Conservation (phyloP, 345 rosid species). For the Psidium guajava region DNA sequence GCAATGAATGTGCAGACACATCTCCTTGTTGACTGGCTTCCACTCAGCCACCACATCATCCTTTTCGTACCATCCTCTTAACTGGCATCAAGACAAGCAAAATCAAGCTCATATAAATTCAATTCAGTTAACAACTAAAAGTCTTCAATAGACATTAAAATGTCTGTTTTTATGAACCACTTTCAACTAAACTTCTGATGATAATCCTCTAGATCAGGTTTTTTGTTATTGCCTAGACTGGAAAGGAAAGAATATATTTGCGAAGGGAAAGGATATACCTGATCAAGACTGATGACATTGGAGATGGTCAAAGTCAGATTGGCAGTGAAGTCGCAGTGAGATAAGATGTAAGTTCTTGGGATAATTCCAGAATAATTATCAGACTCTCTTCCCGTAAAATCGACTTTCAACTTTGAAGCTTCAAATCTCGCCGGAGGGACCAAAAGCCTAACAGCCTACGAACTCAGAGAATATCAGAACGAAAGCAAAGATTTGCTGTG, state of each 20-base stretch:
- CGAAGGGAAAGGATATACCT: slow-evolving; percentile 22
- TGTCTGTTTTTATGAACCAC: neutral
- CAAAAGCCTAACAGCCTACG: slow-evolving; percentile 62
- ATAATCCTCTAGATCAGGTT: neutral
- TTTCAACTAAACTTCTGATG: neutral
- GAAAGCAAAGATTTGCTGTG: neutral
- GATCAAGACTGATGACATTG: slow-evolving; percentile 64
- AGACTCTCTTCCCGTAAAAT: slow-evolving; percentile 22
- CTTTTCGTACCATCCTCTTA: slow-evolving; percentile 77
- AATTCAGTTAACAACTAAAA: neutral
- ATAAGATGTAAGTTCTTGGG: slow-evolving; percentile 73
- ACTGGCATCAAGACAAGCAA: slow-evolving; percentile 13
- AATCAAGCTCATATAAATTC: neutral
- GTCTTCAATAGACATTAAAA: neutral
- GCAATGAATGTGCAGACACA: slow-evolving; percentile 68
- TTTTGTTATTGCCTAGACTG: neutral
- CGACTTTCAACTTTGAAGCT: slow-evolving; percentile 76
- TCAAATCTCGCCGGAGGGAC: slow-evolving; percentile 80
- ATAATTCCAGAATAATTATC: slow-evolving; percentile 33
- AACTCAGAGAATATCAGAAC: neutral
- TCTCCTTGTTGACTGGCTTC: slow-evolving; percentile 55
- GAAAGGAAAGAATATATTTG: neutral
- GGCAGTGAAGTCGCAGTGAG: slow-evolving; percentile 92
- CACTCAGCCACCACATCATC: slow-evolving; percentile 96
- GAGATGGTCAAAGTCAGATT: slow-evolving; percentile 74